Evolutionary conservation across 345 rosid genomes (phyloP).

Genomic region (Physaria fendleri): DNA sequence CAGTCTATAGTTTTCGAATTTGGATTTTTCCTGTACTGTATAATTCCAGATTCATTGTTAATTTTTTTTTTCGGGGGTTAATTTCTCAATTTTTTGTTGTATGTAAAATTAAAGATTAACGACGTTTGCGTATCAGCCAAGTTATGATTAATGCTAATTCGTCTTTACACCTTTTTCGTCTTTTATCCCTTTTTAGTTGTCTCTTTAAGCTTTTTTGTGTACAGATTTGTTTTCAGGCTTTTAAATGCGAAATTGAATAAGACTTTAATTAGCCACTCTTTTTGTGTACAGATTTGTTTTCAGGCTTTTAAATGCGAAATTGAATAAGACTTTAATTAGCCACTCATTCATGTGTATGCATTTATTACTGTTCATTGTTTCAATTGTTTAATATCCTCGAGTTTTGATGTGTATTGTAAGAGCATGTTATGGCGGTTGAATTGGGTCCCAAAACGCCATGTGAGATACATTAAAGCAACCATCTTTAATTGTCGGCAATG

Average conservation of each 20-base stretch:
- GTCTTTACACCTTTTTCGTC: neutral
- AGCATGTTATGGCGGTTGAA: conserved; percentile 28
- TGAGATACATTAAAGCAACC: conserved; percentile 25
- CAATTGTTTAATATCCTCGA: conserved; percentile 4
- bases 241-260: conserved; percentile 20
- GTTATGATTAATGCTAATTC: conserved; percentile 25
- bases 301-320: conserved; percentile 24
- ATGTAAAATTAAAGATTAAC: neutral
- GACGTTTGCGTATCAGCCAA: conserved; percentile 25
- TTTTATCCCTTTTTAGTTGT: conserved; percentile 22
- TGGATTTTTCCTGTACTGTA: too few relatives aligned
- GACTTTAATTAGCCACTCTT: neutral
- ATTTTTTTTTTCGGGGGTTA: neutral
- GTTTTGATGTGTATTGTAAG: neutral
- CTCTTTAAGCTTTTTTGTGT: neutral
- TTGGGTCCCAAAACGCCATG: conserved; percentile 26
- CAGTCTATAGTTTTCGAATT: neutral
- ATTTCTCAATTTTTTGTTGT: neutral
- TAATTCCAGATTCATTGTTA: neutral
- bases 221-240: conserved; percentile 16
- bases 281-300: conserved; percentile 5
- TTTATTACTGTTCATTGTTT: conserved; percentile 3
- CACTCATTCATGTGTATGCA: conserved; percentile 21
- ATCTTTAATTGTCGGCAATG: conserved; percentile 23
- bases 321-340: conserved; percentile 1